Evolutionary conservation across 768 basidiomycete species (phyloP).

Genomic region (Tubosaeta brunneosetosa): DNA sequence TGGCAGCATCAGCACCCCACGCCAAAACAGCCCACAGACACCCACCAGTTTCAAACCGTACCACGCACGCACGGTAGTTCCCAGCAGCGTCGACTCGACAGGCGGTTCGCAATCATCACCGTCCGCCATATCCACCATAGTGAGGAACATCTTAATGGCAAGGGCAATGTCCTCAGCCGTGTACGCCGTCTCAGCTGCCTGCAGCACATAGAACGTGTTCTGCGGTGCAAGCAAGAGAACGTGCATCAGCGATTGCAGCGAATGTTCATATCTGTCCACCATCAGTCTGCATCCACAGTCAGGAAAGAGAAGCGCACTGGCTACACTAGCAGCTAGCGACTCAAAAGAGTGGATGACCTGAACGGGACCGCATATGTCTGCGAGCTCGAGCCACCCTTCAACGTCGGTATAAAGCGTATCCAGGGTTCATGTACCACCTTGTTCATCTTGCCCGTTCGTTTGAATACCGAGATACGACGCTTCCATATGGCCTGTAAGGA

Average conservation of each 20-base stretch:
- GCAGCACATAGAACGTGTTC: constrained; percentile 80
- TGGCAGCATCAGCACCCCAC: constrained; percentile 2
- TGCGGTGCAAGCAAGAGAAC: constrained; percentile 78
- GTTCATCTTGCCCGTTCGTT: constrained; percentile 57
- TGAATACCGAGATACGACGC: constrained; percentile 70
- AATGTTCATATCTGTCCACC: constrained; percentile 55
- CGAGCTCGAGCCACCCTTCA: constrained; percentile 85
- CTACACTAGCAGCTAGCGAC: too few species aligned
- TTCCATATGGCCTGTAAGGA: constrained; percentile 64
- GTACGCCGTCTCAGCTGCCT: constrained; percentile 85
- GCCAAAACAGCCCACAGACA: constrained; percentile 3
- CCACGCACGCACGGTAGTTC: constrained; percentile 72
- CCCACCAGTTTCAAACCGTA: constrained; percentile 77
- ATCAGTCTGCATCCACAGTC: constrained; percentile 1
- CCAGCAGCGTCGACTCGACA: constrained; percentile 46
- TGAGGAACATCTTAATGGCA: constrained; percentile 74
- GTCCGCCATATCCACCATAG: constrained; percentile 75
- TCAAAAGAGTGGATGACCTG: too few species aligned
- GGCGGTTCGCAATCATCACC: constrained; percentile 46
- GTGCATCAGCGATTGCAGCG: constrained; percentile 76
- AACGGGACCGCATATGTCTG: too few species aligned
- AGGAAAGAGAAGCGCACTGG: constrained; percentile 48
- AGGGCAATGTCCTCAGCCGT: constrained; percentile 70
- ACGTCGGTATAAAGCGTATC: constrained; percentile 88
- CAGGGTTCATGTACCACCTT: constrained; percentile 69